phyloP scores from a whole-genome alignment of 1,284 basidiomycete genomes.

The Ganoderma lucidum region DNA sequence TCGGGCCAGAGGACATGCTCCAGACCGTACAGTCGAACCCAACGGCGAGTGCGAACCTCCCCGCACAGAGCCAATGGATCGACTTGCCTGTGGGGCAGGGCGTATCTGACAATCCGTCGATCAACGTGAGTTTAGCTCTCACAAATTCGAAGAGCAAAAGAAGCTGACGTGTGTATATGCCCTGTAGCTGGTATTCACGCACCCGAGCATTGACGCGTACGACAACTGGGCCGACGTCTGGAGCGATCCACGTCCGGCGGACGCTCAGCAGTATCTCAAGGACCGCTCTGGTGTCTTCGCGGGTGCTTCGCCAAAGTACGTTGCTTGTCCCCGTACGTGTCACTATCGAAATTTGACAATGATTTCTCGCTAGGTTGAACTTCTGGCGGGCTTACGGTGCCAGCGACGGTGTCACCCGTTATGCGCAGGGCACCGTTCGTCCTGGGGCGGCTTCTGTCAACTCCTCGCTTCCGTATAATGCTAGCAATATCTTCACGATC shows the following conservation, averaged over 20 bases:
- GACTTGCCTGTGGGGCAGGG: conserved; percentile 63
- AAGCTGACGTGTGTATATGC: background rate
- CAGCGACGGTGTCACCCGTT: conserved; percentile 57
- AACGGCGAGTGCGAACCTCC: conserved; percentile 54
- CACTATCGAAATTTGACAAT: too few species aligned
- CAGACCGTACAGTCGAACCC: conserved; percentile 56
- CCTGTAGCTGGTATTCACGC: conserved; percentile 65
- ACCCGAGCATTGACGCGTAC: conserved; percentile 66
- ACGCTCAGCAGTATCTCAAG: conserved; percentile 60
- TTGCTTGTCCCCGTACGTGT: background rate
- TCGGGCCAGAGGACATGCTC: conserved; percentile 69
- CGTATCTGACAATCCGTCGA: conserved; percentile 69
- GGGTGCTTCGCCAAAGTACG: conserved; percentile 62
- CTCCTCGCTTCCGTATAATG: conserved; percentile 60
- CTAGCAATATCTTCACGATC: conserved; percentile 65
- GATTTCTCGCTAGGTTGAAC: conserved; percentile 51
- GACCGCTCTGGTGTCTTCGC: conserved; percentile 64
- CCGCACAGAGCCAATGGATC: conserved; percentile 59
- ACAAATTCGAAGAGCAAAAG: background rate
- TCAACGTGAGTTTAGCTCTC: conserved; percentile 53
- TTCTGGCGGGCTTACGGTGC: conserved; percentile 66
- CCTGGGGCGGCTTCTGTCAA: conserved; percentile 66
- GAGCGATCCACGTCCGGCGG: conserved; percentile 59
- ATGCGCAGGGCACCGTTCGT: conserved; percentile 68
- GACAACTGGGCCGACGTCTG: conserved; percentile 72